Percentiles rank a stretch among this genome's conserved stretches.
Conservation (phyloP, 2,329 filamentous ascomycete genomes). For the Juglanconis sp. region DNA sequence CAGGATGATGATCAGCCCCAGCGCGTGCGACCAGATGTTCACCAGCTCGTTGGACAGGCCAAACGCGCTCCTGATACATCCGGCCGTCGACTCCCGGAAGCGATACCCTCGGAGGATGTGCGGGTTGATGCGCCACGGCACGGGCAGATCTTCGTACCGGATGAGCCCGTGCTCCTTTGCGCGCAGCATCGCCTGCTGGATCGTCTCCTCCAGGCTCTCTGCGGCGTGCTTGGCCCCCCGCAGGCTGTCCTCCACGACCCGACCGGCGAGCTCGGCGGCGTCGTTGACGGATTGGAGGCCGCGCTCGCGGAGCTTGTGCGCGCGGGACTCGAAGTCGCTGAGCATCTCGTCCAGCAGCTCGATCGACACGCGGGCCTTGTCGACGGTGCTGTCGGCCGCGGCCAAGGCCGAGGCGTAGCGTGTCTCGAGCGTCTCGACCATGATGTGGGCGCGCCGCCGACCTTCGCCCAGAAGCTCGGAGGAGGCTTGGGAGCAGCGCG, state of each 20-base stretch:
- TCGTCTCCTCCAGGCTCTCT: slow-evolving; percentile 76
- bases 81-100: slow-evolving; percentile 86
- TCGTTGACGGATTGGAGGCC: slow-evolving; percentile 66
- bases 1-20: slow-evolving; percentile 85
- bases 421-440: slow-evolving; percentile 88
- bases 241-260: slow-evolving; percentile 76
- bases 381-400: slow-evolving; percentile 81
- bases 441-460: slow-evolving; percentile 75
- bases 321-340: slow-evolving; percentile 77
- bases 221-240: slow-evolving; percentile 80
- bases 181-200: slow-evolving; percentile 71
- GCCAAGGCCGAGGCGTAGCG: slow-evolving; percentile 83
- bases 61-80: slow-evolving; percentile 82
- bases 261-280: slow-evolving; percentile 68
- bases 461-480: slow-evolving; percentile 88
- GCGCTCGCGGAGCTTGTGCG: slow-evolving; percentile 74
- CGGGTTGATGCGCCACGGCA: slow-evolving; percentile 91
- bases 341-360: slow-evolving; percentile 83
- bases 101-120: slow-evolving; percentile 91
- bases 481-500: slow-evolving; percentile 84
- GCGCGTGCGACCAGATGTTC: slow-evolving; percentile 96
- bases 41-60: slow-evolving; percentile 86
- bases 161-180: slow-evolving; percentile 81
- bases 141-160: slow-evolving; percentile 82
- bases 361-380: slow-evolving; percentile 86